These are phyloP conservation scores for Avena sativa DNA, from an alignment of 176 grass and related monocot species.

Conservation along the genomic window DNA sequence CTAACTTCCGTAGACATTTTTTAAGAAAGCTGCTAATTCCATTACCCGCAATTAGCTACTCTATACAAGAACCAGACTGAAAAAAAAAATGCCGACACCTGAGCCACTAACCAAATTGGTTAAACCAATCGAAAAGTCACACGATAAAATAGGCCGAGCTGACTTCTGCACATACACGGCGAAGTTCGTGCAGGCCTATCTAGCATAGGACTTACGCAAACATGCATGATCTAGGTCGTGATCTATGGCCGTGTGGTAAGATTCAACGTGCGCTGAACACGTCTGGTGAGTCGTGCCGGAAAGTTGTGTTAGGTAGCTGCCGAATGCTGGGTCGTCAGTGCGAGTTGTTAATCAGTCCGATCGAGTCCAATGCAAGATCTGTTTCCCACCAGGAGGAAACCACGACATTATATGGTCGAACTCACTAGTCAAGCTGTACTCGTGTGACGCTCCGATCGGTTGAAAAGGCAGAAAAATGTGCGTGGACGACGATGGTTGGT, in stretches of 20 bases:
- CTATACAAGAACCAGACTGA: background rate
- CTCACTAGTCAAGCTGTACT: background rate
- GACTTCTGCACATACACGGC: constrained; percentile 1
- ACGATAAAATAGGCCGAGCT: constrained; percentile 23
- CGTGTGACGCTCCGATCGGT: too few relatives aligned
- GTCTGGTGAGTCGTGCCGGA: constrained; percentile 36
- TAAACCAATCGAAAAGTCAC: constrained; percentile 20
- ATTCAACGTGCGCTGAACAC: background rate
- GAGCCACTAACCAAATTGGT: constrained; percentile 29
- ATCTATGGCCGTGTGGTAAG: background rate
- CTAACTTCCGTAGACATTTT: constrained; percentile 20
- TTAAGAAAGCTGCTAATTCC: background rate
- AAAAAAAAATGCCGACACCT: background rate
- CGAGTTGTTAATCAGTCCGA: background rate
- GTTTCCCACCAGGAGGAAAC: background rate
- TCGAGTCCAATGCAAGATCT: constrained; percentile 38
- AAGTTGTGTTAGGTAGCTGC: background rate
- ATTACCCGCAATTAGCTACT: background rate
- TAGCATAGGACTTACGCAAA: background rate
- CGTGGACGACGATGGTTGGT: background rate
- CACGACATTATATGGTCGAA: background rate
- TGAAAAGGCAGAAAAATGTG: background rate
- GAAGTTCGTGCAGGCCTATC: constrained; percentile 16
- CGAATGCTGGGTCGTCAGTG: background rate
- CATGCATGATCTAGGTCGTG: constrained; percentile 15